Conservation (phyloP, 2,329 filamentous ascomycete species). For the Arachnomyces sp. region DNA sequence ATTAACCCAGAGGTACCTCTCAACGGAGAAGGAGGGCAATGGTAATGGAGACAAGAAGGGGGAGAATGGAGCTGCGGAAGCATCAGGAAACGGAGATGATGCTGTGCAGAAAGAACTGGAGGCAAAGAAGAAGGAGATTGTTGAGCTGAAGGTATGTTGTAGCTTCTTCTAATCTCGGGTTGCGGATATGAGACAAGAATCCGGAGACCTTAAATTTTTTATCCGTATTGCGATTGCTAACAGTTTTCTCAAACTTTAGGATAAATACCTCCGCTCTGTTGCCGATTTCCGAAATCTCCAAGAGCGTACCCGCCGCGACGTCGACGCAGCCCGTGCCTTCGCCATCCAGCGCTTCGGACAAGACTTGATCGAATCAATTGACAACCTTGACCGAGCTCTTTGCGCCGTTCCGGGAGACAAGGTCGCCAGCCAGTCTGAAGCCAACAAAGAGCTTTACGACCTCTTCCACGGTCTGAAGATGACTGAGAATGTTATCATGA, state of each 20-base stretch:
- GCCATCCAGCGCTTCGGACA: slow-evolving; percentile 90
- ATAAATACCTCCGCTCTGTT: slow-evolving; percentile 86
- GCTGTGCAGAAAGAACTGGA: slow-evolving; percentile 59
- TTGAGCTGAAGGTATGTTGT: slow-evolving; percentile 71
- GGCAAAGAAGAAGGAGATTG: slow-evolving; percentile 60
- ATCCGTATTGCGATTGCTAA: not conserved
- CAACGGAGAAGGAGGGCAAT: slow-evolving; percentile 28
- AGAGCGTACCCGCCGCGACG: slow-evolving; percentile 84
- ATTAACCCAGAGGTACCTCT: slow-evolving; percentile 33
- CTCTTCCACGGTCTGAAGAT: slow-evolving; percentile 88
- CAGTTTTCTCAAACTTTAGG: slow-evolving; percentile 45
- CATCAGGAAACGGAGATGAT: slow-evolving; percentile 35
- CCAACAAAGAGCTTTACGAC: slow-evolving; percentile 63
- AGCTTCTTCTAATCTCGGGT: slow-evolving; percentile 1
- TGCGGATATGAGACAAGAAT: not conserved
- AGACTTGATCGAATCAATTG: slow-evolving; percentile 88
- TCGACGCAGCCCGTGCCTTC: slow-evolving; percentile 79
- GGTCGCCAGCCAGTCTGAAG: slow-evolving; percentile 48
- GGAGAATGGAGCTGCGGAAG: slow-evolving; percentile 36
- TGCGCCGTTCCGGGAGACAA: slow-evolving; percentile 67
- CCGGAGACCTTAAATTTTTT: not conserved
- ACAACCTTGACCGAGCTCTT: slow-evolving; percentile 94
- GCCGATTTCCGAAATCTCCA: slow-evolving; percentile 98
- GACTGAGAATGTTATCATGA: slow-evolving; percentile 83
- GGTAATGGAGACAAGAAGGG: slow-evolving; percentile 23